phyloP scores from a whole-genome alignment of 805 yeast genomes.

The Candida tallmaniae region DNA sequence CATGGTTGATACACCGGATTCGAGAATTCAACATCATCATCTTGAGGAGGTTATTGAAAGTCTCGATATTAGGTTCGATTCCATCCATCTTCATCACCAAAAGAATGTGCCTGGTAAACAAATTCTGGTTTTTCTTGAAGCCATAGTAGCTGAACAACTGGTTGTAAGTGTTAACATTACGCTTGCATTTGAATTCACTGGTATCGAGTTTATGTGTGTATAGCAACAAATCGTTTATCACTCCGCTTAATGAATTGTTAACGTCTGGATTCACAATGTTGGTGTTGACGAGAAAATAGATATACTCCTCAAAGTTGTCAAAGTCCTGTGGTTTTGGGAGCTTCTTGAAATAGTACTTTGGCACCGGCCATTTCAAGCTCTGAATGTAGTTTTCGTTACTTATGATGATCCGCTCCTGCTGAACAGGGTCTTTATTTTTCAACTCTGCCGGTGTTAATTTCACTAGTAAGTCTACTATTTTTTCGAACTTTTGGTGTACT shows the following conservation, averaged over 20 bases:
- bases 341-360: constrained; percentile 24
- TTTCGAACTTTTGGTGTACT: constrained; percentile 25
- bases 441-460: constrained; percentile 27
- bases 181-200: constrained; percentile 20
- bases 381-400: constrained; percentile 13
- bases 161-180: constrained; percentile 36
- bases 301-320: constrained; percentile 29
- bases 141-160: constrained; percentile 39
- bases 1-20: constrained; percentile 28
- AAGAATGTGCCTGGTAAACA: constrained; percentile 35
- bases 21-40: constrained; percentile 27
- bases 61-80: constrained; percentile 34
- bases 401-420: constrained; percentile 7
- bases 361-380: constrained; percentile 10
- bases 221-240: constrained; percentile 33
- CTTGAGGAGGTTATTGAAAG: constrained; percentile 34
- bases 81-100: constrained; percentile 41
- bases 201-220: constrained; percentile 35
- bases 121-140: constrained; percentile 33
- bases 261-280: constrained; percentile 28
- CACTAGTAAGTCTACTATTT: constrained; percentile 29
- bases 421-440: constrained; percentile 15
- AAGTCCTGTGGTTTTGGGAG: constrained; percentile 29
- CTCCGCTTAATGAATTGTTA: constrained; percentile 30
- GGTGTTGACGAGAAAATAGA: constrained; percentile 33